Evolutionary conservation across 2,329 filamentous ascomycete genomes (phyloP), one percentile per base, ranked within the genome.

Genomic region (Colletotrichum sp.): DNA sequence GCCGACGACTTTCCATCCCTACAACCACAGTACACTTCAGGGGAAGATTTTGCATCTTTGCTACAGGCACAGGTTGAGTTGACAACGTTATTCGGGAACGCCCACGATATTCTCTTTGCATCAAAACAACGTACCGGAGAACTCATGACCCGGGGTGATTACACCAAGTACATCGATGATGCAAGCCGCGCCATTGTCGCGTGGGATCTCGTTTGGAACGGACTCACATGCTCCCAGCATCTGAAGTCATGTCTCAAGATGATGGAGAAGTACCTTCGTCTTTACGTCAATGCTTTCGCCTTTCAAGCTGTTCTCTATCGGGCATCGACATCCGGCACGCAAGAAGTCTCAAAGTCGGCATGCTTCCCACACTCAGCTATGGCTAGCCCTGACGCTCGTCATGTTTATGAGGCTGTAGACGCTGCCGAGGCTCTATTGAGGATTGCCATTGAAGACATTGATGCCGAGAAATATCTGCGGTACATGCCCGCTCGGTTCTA

Each of bases 261-360:
- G 80, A 94, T 92, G 1, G 95, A 94, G 80, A 92, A 95, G 79
- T 95, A 94, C 80, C 84, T 95, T 2, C 89, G 93, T 9, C 87
- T 95, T 1, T 95, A 95, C 81, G 94, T 93, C 59, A 95, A 94
- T 73, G 93, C 93, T 0, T 95, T 95, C 80, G 93, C 93, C 2
- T 95, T 95, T 77, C 93, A 95, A 81, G 93, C 93, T 5, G 94
- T 92, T 90, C 62, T 91, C 83, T 78, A 89, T 88, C 80, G 89
- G 83, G 69, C 83, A 84, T 77, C 82, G 80, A 75, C 65, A 82
- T 84, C 79, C 79, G 81, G 39, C 80, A 86, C 79, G 78, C 81
- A 63, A 78, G 82, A 69, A 80, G 82, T 71, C 12, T 57, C 82
- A 84, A 78, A 81, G 84, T 78, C 83, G 83, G 85, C 13, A 85